Conservation (phyloP, 257 asterid genomes). For the Jacaranda mimosifolia region DNA sequence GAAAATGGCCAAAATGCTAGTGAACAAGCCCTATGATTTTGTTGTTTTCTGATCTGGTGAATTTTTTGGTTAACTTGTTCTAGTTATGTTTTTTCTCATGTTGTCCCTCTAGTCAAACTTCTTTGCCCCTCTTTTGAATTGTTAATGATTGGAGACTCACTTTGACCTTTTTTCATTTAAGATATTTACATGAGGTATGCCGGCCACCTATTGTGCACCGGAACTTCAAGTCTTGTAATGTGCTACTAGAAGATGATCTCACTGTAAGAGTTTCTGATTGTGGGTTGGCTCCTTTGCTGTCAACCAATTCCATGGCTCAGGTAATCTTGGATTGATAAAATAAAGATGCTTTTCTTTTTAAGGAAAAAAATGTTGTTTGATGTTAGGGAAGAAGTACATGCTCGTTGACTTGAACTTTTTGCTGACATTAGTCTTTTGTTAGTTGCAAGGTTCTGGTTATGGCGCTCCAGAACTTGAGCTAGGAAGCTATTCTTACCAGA, state of each 20-base stretch:
- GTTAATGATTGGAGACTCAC: slow-evolving; percentile 30
- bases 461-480: slow-evolving; percentile 94
- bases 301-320: slow-evolving; percentile 65
- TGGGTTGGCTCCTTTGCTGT: slow-evolving; percentile 76
- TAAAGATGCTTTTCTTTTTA: not conserved
- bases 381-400: not conserved
- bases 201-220: slow-evolving; percentile 77
- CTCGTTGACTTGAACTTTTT: slow-evolving; percentile 3
- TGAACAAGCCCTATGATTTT: too few relatives aligned
- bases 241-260: slow-evolving; percentile 77
- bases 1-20: too few relatives aligned
- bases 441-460: slow-evolving; percentile 91
- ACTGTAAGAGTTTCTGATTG: slow-evolving; percentile 74
- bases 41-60: too few relatives aligned
- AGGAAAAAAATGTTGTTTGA: not conserved
- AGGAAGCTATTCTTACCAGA: slow-evolving; percentile 75
- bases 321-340: slow-evolving; percentile 39
- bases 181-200: slow-evolving; percentile 89
- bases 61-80: not conserved
- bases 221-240: slow-evolving; percentile 81
- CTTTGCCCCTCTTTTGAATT: not conserved
- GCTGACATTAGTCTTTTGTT: slow-evolving; percentile 37
- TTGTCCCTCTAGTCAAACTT: not conserved
- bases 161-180: slow-evolving; percentile 39
- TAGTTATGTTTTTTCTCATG: not conserved